A percentile compares a stretch with the other conserved stretches of the same genome.
phyloP scores from a whole-genome alignment of 106 monocot genomes.

The Ottelia alismoides region DNA sequence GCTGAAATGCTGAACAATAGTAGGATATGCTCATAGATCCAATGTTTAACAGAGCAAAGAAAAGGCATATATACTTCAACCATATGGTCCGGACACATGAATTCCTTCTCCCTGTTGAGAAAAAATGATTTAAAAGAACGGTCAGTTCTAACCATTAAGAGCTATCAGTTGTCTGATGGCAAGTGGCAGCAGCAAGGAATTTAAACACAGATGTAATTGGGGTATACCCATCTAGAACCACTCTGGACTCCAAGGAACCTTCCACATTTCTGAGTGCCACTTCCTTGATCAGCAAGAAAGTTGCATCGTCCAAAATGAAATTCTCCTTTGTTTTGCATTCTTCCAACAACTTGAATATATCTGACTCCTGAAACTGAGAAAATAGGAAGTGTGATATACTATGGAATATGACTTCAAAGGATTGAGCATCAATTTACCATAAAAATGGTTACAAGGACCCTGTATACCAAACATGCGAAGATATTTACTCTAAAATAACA shows the following conservation, averaged over 20 bases:
- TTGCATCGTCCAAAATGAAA: conserved; percentile 22
- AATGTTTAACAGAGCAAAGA: conserved; percentile 30
- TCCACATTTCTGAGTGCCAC: conserved; percentile 35
- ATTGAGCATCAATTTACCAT: no score
- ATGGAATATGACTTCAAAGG: not conserved
- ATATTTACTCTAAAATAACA: no score
- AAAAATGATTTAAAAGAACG: no score
- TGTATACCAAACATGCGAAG: no score
- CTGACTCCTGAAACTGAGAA: conserved; percentile 68
- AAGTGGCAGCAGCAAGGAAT: no score
- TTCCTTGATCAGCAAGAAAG: conserved; percentile 24
- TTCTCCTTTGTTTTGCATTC: conserved; percentile 25
- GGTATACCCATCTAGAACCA: conserved; percentile 28
- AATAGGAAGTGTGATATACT: not conserved
- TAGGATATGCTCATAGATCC: conserved; percentile 31
- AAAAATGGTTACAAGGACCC: no score
- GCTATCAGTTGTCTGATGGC: no score
- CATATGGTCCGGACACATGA: conserved; percentile 55
- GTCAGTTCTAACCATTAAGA: no score
- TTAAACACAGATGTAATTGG: no score
- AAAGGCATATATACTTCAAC: conserved; percentile 43
- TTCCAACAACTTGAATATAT: conserved; percentile 43
- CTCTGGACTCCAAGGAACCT: conserved; percentile 43
- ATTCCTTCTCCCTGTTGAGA: conserved; percentile 26
- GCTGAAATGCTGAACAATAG: conserved; percentile 19